Percentiles rank a stretch among this genome's conserved stretches.
phyloP scores from a whole-genome alignment of 495 filamentous ascomycete genomes.

The Penicillium atrosanguineum region DNA sequence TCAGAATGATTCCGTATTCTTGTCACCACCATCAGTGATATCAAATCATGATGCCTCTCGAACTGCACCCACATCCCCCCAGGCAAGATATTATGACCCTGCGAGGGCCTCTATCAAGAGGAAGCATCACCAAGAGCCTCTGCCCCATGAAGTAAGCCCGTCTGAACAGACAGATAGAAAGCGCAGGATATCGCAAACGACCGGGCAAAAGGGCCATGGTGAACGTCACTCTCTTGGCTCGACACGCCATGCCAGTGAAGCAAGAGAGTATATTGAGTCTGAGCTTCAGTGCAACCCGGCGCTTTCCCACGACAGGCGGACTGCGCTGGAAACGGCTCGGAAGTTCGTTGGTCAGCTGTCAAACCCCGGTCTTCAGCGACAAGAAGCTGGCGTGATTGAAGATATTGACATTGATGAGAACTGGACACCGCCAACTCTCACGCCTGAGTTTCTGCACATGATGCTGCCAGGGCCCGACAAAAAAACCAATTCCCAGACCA shows the following conservation, averaged over 20 bases:
- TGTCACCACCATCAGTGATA: conserved; percentile 8
- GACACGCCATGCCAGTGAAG: conserved; percentile 25
- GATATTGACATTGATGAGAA: conserved; percentile 13
- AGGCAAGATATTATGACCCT: neutral
- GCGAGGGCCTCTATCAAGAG: conserved; percentile 3
- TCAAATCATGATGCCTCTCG: conserved; percentile 4
- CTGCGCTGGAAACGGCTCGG: conserved; percentile 22
- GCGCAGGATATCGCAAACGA: conserved; percentile 13
- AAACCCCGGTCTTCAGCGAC: conserved; percentile 16
- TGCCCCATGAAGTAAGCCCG: neutral
- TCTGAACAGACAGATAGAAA: conserved; percentile 4
- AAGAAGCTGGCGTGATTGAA: conserved; percentile 11
- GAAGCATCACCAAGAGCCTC: conserved; percentile 1
- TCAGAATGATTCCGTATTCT: neutral
- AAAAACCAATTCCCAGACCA: conserved; percentile 23
- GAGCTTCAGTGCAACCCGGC: conserved; percentile 29
- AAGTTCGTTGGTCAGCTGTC: conserved; percentile 24
- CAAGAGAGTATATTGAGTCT: conserved; percentile 25
- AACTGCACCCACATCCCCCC: conserved; percentile 10
- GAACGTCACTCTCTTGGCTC: conserved; percentile 21
- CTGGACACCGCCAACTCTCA: conserved; percentile 16
- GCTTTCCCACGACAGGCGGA: conserved; percentile 27
- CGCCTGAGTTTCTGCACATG: conserved; percentile 30
- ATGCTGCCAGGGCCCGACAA: conserved; percentile 28
- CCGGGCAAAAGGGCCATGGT: conserved; percentile 5